Evolutionary conservation across 306 rosid genomes (phyloP).

Genomic region (Vigna radiata): DNA sequence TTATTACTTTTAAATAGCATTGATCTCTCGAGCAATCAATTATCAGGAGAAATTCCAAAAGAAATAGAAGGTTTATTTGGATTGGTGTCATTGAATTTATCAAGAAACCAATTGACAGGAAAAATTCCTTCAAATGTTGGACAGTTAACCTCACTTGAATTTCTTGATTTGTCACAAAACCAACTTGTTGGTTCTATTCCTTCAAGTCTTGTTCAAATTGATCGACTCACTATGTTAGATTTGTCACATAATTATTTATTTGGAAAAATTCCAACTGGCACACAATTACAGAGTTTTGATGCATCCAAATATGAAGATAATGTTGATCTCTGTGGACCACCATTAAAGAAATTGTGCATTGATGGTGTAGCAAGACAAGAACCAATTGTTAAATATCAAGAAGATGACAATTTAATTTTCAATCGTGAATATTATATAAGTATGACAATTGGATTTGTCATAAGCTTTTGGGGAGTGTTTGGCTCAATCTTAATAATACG

Average conservation of each 20-base stretch:
- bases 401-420: background rate
- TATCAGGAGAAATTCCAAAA: too few relatives aligned
- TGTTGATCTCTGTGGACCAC: background rate
- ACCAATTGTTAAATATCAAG: background rate
- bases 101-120: conserved; percentile 16
- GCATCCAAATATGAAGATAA: conserved; percentile 16
- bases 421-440: too few relatives aligned
- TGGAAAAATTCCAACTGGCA: conserved; percentile 33
- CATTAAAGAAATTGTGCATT: too few relatives aligned
- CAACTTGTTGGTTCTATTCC: conserved; percentile 26
- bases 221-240: background rate
- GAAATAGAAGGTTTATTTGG: too few relatives aligned
- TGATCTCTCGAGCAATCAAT: too few relatives aligned
- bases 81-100: conserved; percentile 23
- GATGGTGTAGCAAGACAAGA: too few relatives aligned
- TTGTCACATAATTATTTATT: conserved; percentile 26
- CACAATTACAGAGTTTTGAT: conserved; percentile 26
- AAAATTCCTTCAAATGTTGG: conserved; percentile 30
- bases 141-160: background rate
- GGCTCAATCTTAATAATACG: too few relatives aligned
- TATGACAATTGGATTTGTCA: too few relatives aligned
- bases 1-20: background rate
- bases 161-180: conserved; percentile 40
- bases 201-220: background rate
- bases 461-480: too few relatives aligned